Evolutionary conservation across 805 yeast species (phyloP).

Genomic region (Candida pseudoglaebosa): DNA sequence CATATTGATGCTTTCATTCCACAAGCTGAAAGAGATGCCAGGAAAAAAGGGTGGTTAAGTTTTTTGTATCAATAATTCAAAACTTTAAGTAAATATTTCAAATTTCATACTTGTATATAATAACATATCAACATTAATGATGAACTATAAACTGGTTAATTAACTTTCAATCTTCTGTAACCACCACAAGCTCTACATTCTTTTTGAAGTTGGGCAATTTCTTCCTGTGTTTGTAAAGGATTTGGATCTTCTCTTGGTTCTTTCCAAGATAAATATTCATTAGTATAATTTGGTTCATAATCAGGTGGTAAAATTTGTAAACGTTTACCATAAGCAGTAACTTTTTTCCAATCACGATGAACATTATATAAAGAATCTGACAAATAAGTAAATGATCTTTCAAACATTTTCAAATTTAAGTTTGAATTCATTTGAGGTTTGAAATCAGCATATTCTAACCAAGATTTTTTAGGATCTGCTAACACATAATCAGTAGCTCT

Average conservation of each 20-base stretch:
- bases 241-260: constrained; percentile 41
- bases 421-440: constrained; percentile 44
- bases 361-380: constrained; percentile 50
- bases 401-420: constrained; percentile 43
- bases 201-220: constrained; percentile 44
- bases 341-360: constrained; percentile 55
- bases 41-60: constrained; percentile 58
- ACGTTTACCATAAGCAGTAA: constrained; percentile 52
- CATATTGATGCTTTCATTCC: constrained; percentile 78
- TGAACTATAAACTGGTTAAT: too few relatives aligned
- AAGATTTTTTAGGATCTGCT: constrained; percentile 41
- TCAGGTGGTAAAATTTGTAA: constrained; percentile 48
- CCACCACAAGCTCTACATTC: constrained; percentile 46
- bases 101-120: background rate
- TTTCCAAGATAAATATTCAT: constrained; percentile 47
- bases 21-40: constrained; percentile 59
- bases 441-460: constrained; percentile 42
- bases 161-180: constrained; percentile 40
- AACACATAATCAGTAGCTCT: constrained; percentile 49
- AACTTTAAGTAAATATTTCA: background rate
- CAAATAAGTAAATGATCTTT: constrained; percentile 54
- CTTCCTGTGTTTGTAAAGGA: constrained; percentile 42
- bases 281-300: constrained; percentile 47
- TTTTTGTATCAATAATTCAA: constrained; percentile 45
- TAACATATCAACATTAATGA: too few relatives aligned